Percentiles rank a stretch among this genome's conserved stretches.
Conservation (phyloP, 164 flowering plant genomes). For the Chloranthus sessilifolius region DNA sequence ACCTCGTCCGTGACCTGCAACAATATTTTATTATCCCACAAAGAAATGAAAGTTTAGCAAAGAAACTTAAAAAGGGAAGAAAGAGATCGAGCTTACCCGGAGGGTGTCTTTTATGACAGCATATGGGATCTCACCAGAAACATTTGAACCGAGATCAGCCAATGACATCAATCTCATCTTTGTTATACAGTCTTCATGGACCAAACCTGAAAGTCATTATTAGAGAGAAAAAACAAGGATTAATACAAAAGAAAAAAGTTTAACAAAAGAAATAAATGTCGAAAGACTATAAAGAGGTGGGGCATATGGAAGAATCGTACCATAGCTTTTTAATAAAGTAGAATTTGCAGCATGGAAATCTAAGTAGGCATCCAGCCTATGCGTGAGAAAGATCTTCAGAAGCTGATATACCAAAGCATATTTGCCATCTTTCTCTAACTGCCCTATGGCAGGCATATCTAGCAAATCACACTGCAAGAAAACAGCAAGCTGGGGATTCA, state of each 20-base stretch:
- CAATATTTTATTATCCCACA: not conserved
- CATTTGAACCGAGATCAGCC: slow-evolving; percentile 69
- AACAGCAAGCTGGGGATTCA: not conserved
- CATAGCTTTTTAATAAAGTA: slow-evolving; percentile 55
- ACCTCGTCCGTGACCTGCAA: slow-evolving; percentile 77
- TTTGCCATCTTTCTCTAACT: slow-evolving; percentile 83
- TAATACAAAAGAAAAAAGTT: not conserved
- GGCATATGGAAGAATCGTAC: slow-evolving; percentile 25
- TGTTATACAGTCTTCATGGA: slow-evolving; percentile 82
- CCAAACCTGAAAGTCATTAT: slow-evolving; percentile 47
- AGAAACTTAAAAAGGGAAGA: not conserved
- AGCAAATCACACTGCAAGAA: slow-evolving; percentile 84
- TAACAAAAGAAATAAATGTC: not conserved
- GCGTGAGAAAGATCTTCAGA: slow-evolving; percentile 74
- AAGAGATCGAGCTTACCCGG: slow-evolving; percentile 31
- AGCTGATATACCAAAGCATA: slow-evolving; percentile 71
- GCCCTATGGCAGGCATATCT: slow-evolving; percentile 82
- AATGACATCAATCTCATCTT: slow-evolving; percentile 92
- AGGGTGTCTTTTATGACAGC: slow-evolving; percentile 67
- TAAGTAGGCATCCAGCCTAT: slow-evolving; percentile 74
- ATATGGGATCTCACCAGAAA: slow-evolving; percentile 69
- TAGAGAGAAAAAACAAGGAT: not conserved
- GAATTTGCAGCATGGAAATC: slow-evolving; percentile 81
- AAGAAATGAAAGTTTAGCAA: not conserved
- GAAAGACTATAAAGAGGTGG: not conserved